Percentiles rank a stretch among this genome's conserved stretches.
Conservation (phyloP, 345 rosid genomes). For the Salix purpurea region DNA sequence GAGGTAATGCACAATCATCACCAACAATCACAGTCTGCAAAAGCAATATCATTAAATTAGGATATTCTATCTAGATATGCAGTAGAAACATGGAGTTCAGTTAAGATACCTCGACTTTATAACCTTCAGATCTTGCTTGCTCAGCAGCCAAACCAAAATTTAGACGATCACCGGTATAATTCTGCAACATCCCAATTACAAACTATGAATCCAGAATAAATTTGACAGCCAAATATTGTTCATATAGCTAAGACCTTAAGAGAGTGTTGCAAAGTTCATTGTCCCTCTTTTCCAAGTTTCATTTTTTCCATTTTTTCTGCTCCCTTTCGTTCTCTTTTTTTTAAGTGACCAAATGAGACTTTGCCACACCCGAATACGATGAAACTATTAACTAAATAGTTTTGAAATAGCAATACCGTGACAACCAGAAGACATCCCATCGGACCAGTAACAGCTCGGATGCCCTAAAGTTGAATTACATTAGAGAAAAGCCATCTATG, state of each 20-base stretch:
- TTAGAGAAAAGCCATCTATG: conserved; percentile 7
- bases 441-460: conserved; percentile 95
- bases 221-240: not conserved
- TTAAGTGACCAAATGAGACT: not conserved
- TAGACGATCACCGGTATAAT: conserved; percentile 92
- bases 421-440: conserved; percentile 93
- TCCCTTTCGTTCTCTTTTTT: not conserved
- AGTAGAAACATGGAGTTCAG: not conserved
- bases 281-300: not conserved
- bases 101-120: conserved; percentile 71
- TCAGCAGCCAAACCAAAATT: conserved; percentile 99
- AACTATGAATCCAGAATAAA: conserved; percentile 14
- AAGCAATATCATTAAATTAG: conserved; percentile 1
- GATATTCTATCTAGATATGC: not conserved
- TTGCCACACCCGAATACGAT: not conserved
- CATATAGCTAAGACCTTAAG: not conserved
- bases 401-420: conserved; percentile 47
- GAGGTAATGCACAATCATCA: conserved; percentile 97
- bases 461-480: conserved; percentile 55
- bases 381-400: not conserved
- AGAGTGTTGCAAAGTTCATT: not conserved
- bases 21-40: conserved; percentile 87
- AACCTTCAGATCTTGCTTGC: conserved; percentile 98
- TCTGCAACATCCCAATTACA: conserved; percentile 46
- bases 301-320: not conserved